A percentile compares a stretch with the other conserved stretches of the same genome.
phyloP scores from a whole-genome alignment of 2,329 filamentous ascomycete species.

The Aspergillus pseudoterreus region DNA sequence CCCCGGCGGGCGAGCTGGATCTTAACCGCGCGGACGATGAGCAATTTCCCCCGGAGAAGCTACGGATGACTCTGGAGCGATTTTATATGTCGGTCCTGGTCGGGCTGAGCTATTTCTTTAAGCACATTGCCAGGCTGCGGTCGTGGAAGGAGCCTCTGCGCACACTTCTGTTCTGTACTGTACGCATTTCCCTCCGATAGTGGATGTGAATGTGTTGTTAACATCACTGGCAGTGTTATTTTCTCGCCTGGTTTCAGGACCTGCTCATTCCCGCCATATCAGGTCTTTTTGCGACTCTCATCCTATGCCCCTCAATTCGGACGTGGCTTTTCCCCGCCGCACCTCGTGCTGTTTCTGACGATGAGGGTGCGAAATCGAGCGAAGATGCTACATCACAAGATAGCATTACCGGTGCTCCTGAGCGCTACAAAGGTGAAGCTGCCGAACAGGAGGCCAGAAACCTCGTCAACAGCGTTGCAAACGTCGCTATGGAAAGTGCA shows the following conservation, averaged over 20 bases:
- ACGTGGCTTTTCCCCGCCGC: constrained; percentile 63
- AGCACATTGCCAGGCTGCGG: constrained; percentile 70
- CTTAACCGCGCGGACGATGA: constrained; percentile 78
- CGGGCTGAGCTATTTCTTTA: constrained; percentile 61
- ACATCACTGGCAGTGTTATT: constrained; percentile 43
- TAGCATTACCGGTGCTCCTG: constrained; percentile 72
- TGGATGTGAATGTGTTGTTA: neutral
- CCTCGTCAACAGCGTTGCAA: constrained; percentile 70
- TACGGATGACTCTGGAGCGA: constrained; percentile 72
- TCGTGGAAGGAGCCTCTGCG: constrained; percentile 73
- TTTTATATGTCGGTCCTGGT: constrained; percentile 77
- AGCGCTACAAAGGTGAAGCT: constrained; percentile 77
- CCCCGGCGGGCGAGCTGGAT: constrained; percentile 66
- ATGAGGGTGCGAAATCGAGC: constrained; percentile 50
- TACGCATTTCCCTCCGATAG: constrained; percentile 24
- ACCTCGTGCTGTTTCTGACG: constrained; percentile 60
- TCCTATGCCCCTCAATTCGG: constrained; percentile 62
- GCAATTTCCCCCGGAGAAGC: constrained; percentile 78
- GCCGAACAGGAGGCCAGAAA: constrained; percentile 80
- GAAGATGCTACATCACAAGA: constrained; percentile 58
- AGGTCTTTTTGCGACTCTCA: constrained; percentile 59
- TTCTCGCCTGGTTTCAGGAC: constrained; percentile 68
- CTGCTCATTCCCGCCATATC: constrained; percentile 62
- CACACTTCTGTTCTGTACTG: constrained; percentile 62
- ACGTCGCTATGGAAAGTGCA: constrained; percentile 70